Evolutionary conservation across 192 early-diverging fungal genomes (phyloP).

Genomic region (Kickxella alabastrina): DNA sequence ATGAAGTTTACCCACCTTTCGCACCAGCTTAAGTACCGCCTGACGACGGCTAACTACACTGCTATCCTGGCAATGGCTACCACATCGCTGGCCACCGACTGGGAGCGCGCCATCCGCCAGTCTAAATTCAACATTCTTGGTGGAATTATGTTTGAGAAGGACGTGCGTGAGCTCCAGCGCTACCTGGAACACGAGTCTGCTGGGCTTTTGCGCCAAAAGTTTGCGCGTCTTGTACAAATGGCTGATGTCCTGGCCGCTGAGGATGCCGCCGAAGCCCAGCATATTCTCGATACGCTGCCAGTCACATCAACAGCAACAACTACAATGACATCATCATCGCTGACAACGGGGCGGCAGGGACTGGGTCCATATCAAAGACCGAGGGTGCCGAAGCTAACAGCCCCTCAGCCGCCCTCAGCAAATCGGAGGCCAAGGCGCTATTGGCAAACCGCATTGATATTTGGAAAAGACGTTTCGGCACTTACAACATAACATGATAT

Average conservation of each 20-base stretch:
- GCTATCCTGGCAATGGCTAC: constrained; percentile 61
- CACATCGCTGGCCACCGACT: constrained; percentile 72
- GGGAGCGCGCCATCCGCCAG: constrained; percentile 81
- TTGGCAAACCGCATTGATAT: constrained; percentile 41
- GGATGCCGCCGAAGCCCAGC: constrained; percentile 35
- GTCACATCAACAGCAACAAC: no score
- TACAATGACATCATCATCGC: no score
- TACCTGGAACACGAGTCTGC: constrained; percentile 61
- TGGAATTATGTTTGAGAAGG: constrained; percentile 89
- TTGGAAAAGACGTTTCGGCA: constrained; percentile 12
- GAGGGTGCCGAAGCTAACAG: not conserved
- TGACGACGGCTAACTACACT: constrained; percentile 68
- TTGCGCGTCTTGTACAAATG: constrained; percentile 81
- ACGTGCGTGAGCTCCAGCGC: constrained; percentile 70
- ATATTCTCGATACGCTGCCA: constrained; percentile 10
- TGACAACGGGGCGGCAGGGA: no score
- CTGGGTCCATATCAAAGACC: not conserved
- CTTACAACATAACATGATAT: not conserved
- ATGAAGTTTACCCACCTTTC: constrained; percentile 59
- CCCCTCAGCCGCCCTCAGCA: constrained; percentile 2
- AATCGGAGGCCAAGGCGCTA: constrained; percentile 21
- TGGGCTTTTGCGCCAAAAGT: constrained; percentile 65
- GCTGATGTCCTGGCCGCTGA: constrained; percentile 80
- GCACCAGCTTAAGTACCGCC: constrained; percentile 43
- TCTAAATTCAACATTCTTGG: constrained; percentile 93